Percentiles rank a stretch among this genome's conserved stretches.
These are phyloP conservation scores for Escovopsis weberi DNA, from an alignment of 2,329 filamentous ascomycete genomes.

Conservation along the genomic window DNA sequence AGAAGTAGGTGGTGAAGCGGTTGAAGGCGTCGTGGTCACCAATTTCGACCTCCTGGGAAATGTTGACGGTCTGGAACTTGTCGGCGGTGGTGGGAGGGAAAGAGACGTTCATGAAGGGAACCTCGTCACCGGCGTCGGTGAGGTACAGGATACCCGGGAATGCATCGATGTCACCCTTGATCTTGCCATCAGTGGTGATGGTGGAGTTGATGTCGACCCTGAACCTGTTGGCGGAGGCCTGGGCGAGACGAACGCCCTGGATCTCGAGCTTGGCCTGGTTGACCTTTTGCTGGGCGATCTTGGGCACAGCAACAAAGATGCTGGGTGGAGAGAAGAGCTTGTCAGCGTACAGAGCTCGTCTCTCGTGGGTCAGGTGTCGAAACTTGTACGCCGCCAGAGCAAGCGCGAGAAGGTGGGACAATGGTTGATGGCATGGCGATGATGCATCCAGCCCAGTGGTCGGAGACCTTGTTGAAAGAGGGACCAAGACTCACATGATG, in stretches of 20 bases:
- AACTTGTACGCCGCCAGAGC: background rate
- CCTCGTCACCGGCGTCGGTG: conserved; percentile 30
- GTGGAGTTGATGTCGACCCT: conserved; percentile 41
- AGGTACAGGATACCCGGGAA: conserved; percentile 43
- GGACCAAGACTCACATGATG: conserved; percentile 37
- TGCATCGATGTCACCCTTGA: conserved; percentile 34
- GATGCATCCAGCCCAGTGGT: background rate
- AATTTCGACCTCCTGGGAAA: conserved; percentile 34
- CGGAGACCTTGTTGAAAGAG: background rate
- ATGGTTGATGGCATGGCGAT: background rate
- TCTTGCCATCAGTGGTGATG: conserved; percentile 34
- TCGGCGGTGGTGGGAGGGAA: conserved; percentile 38
- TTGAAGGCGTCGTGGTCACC: conserved; percentile 33
- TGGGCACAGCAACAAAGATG: conserved; percentile 41
- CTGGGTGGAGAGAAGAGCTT: conserved; percentile 16
- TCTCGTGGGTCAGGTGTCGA: too few relatives aligned
- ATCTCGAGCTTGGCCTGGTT: conserved; percentile 37
- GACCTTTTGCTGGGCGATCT: conserved; percentile 41
- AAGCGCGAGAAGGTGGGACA: background rate
- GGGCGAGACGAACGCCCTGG: conserved; percentile 33
- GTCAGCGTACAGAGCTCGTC: background rate
- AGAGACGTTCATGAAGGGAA: conserved; percentile 33
- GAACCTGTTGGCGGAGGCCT: conserved; percentile 30
- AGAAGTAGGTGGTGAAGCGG: conserved; percentile 39
- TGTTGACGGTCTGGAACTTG: conserved; percentile 34